Evolutionary conservation across 208 protist genomes (phyloP).

Genomic region (Wallacemonas rigidus): DNA sequence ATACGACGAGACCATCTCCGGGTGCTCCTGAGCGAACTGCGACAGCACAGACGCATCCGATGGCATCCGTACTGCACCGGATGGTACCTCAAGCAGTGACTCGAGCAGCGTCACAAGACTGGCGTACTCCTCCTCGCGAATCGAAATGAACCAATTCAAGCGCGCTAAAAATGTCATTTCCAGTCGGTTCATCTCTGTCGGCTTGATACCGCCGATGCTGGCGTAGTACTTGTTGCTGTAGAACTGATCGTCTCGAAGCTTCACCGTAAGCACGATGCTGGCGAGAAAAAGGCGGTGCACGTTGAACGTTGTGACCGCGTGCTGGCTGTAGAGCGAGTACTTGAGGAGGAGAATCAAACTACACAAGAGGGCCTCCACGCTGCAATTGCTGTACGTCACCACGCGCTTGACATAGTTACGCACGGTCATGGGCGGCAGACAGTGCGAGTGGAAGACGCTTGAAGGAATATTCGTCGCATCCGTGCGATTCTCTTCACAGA

Average conservation of each 20-base stretch:
- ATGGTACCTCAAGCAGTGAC: constrained; percentile 21
- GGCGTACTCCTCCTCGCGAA: constrained; percentile 59
- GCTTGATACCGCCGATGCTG: constrained; percentile 87
- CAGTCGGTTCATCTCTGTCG: constrained; percentile 89
- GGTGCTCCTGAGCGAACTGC: constrained; percentile 31
- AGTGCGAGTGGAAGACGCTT: constrained; percentile 80
- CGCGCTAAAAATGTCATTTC: constrained; percentile 86
- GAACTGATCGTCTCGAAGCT: constrained; percentile 94
- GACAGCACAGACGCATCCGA: constrained; percentile 20
- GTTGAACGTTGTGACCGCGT: constrained; percentile 90
- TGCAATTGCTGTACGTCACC: constrained; percentile 78
- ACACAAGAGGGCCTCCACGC: constrained; percentile 86
- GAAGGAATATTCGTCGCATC: constrained; percentile 52
- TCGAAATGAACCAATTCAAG: constrained; percentile 81
- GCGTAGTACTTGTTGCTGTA: constrained; percentile 94
- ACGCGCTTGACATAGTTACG: constrained; percentile 85
- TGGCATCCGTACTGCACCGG: constrained; percentile 11
- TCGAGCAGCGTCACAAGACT: constrained; percentile 43
- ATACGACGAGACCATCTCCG: constrained; percentile 32
- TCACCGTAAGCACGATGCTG: constrained; percentile 86
- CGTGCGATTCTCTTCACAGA: constrained; percentile 55
- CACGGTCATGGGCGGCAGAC: constrained; percentile 76
- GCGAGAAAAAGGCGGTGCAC: constrained; percentile 93
- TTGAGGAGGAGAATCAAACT: constrained; percentile 90
- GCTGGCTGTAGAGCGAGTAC: constrained; percentile 64